These are phyloP conservation scores for Coemansia sp. DNA, from an alignment of 192 early-diverging fungal genomes.

Conservation along the genomic window DNA sequence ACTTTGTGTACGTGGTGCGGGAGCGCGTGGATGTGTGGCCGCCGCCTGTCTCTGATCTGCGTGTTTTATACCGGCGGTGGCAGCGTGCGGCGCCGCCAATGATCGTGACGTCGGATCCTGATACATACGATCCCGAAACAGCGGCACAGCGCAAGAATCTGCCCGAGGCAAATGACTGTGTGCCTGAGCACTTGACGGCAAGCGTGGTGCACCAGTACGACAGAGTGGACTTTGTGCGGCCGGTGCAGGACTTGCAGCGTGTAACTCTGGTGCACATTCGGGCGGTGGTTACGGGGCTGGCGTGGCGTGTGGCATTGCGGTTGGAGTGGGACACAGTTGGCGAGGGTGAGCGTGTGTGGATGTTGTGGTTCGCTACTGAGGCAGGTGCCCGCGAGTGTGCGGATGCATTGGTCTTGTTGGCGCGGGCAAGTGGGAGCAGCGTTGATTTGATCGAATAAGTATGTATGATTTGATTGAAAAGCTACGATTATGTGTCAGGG, in stretches of 20 bases:
- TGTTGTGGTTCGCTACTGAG: conserved; percentile 44
- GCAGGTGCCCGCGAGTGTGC: conserved; percentile 44
- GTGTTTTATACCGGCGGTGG: conserved; percentile 44
- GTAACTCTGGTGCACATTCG: conserved; percentile 16
- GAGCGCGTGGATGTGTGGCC: conserved; percentile 58
- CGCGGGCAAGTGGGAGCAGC: neutral
- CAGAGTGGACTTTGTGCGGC: conserved; percentile 25
- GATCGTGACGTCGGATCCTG: conserved; percentile 49
- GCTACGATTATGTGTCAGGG: too few relatives aligned
- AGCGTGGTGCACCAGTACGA: conserved; percentile 36
- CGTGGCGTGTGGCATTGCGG: conserved; percentile 43
- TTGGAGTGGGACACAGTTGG: conserved; percentile 34
- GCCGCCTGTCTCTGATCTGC: conserved; percentile 49
- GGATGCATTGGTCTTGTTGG: conserved; percentile 39
- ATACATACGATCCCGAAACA: conserved; percentile 41
- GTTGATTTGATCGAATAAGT: conserved; percentile 2
- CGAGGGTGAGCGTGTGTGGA: conserved; percentile 11
- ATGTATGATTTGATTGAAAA: too few relatives aligned
- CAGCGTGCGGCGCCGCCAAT: conserved; percentile 40
- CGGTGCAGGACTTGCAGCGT: conserved; percentile 34
- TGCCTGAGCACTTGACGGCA: conserved; percentile 15
- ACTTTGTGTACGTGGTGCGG: conserved; percentile 49
- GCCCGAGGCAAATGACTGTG: conserved; percentile 15
- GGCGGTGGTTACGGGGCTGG: neutral
- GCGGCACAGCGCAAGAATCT: conserved; percentile 31